Base-by-base conservation (phyloP, 495 filamentous ascomycete genomes). In the Penicillium herquei region DNA sequence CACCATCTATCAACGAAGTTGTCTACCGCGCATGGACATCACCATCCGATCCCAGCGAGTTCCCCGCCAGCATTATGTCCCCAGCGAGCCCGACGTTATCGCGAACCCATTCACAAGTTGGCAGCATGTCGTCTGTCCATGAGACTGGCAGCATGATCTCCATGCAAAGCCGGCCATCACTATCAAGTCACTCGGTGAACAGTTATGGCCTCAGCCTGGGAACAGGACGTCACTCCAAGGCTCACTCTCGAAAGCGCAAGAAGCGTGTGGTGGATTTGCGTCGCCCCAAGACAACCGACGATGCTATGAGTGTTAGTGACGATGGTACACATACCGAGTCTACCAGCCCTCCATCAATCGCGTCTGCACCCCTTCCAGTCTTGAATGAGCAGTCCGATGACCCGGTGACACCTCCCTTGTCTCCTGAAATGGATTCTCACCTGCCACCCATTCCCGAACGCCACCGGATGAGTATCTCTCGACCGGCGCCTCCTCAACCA, bases 21-120 rank as follows among this genome's bases (percentile, higher is more conserved):
- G 84, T 98, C 17, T 96, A 93, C 67, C 81, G 94, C 43, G 94
- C 93, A 30, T 96, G 92, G 91, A 89, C 92, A 10, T 87, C 88
- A 39, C 82, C 84, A n/a, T 78, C 83, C 41, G 93, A 97, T 44
- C 77, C 84, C 35, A 76, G 74, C 48, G 89, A 92, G 33, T 69
- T 78, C 7, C 69, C 80, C 32, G 80, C 78, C 32, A 78, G 79
- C 8, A 77, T 85, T 1, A 76, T 78, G 31, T 77, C 83, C 6
- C 74, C 78, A n/a, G 74, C 77, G 16, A 83, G 73, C 58, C 78
- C 78, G 9, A 55, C 63, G 0, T 72, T 91, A 8, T 77, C 74
- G 30, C 73, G 87, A 57, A 79, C 82, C 2, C 78, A 87, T 17
- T 90, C 87, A 6, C 79, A 83, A 39, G 70, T 81, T 5, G 84